Evolutionary conservation across 2,329 filamentous ascomycete genomes (phyloP).

Genomic region (Huntiella abstrusa): DNA sequence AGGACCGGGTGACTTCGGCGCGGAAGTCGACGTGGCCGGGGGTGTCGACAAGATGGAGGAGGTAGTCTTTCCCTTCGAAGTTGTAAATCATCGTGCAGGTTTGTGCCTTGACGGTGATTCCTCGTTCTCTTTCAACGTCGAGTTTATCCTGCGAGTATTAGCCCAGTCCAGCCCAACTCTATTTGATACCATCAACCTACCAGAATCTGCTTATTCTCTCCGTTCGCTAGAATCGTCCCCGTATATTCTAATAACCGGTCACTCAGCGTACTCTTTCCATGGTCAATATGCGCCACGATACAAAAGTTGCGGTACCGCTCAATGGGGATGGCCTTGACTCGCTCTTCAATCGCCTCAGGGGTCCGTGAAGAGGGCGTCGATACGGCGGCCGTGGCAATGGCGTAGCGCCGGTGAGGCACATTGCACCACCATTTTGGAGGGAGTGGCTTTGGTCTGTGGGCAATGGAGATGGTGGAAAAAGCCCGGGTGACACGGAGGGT

Average conservation of each 20-base stretch:
- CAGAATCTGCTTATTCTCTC: constrained; percentile 78
- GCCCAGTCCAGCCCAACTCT: neutral
- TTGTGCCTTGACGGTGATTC: constrained; percentile 97
- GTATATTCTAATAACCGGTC: constrained; percentile 87
- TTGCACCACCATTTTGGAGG: constrained; percentile 3
- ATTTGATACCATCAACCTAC: constrained; percentile 15
- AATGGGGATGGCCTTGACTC: constrained; percentile 58
- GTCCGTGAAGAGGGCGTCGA: constrained; percentile 9
- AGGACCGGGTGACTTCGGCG: constrained; percentile 86
- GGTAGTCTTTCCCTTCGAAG: constrained; percentile 59
- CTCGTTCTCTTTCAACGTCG: constrained; percentile 86
- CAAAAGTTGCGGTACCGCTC: constrained; percentile 85
- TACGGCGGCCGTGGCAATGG: constrained; percentile 6
- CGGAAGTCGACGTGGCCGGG: constrained; percentile 96
- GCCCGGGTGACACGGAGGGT: neutral
- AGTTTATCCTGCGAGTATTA: constrained; percentile 49
- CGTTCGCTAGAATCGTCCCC: constrained; percentile 70
- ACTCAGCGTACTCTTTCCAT: constrained; percentile 91
- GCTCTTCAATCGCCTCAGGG: constrained; percentile 24
- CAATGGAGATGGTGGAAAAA: neutral
- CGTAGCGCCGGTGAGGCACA: constrained; percentile 1
- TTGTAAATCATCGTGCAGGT: constrained; percentile 98
- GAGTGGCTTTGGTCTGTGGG: neutral
- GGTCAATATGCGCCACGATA: constrained; percentile 96
- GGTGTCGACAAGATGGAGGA: constrained; percentile 89